Evolutionary conservation across 1,139 yeast species (phyloP), one percentile per base, ranked within the genome.

Genomic region (Meyerozyma guilliermondii): DNA sequence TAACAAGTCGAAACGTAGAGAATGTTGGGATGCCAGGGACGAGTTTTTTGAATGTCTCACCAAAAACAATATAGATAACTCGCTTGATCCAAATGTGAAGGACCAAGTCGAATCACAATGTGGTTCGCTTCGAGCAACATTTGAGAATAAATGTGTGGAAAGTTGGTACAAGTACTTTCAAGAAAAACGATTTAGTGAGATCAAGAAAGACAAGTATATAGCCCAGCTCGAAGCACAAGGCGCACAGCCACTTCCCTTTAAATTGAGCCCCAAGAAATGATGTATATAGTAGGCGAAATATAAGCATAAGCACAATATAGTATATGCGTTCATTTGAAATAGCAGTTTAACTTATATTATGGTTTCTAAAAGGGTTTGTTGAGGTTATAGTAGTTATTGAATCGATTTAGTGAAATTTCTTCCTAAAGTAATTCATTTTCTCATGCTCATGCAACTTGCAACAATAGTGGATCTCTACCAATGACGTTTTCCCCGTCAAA

Each of bases 11-110:
- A 63, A 66, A 46, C 62, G 78, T 45, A 50, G 55, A 47, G 60
- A 59, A 40, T 72, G 78, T 50, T 72, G 78, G 78, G 74, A 67
- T 33, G 56, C 73, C 9, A 62, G 77, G 40, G 78, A 72, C 46
- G 40, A 44, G 39, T 72, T 72, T 50, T 72, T 72, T 46, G 68
- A 59, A 30, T 72, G 78, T 45, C 62, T 72, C 39, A 58, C 65
- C 13, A 50, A 50, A 13, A 63, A 71, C 53, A 58, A 63, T n/a
- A 70, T 72, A 50, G 75, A 69, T 46, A 71, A 72, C 53, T 71
- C 76, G 17, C 57, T 72, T 46, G 76, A 69, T 46, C 59, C 71
- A 7, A 68, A 68, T 46, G 59, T 60, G 44, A 55, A 61, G 43
- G 49, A 50, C 33, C 59, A 56, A 11, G 77, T 72, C 17, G 59